Evolutionary conservation across 352 stramenopile genomes (phyloP), one percentile per base, ranked within the genome.

Genomic region (Phytopythium montanum): DNA sequence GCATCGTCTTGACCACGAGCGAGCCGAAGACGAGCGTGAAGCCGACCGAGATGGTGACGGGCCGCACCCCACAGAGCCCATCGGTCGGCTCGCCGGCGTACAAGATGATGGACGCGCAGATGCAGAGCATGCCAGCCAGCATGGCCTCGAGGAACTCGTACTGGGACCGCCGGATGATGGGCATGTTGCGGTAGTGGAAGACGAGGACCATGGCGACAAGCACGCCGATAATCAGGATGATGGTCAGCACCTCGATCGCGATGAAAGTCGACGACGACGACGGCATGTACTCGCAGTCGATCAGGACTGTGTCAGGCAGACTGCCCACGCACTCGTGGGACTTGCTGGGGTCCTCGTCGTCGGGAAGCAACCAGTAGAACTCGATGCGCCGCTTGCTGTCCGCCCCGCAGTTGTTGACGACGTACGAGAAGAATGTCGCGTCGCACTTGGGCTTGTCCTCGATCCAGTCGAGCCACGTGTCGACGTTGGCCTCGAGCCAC

Each of bases 1-100:
- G 72, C 58, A 84, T 69, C 8, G 74, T 81, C 41, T 90, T 86
- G 26, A 79, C 67, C 4, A 80, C 56, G 16, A 78, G 59, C 7
- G 62, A 73, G 16, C 74, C 76, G 48, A 88, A 88, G 31, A 82
- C 68, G 0, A 78, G 18, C n/a, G 79, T 85, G 60, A 83, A 88
- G 0, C 62, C 67, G 25, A 65, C 54, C 1, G 74, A 86, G 3
- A 79, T 41, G 0, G 73, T 21, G 1, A 66, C 45, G 21, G 79
- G 70, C 2, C 74, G 72, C 8, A 65, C 53, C 18, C 36, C 63
- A 48, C 79, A 92, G 1, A 79, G 49, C 8, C 51, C 29, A 0
- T 53, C n/a, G 0, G 69, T 83, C 0, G 82, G 82, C 14, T 58
- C 34, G 0, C 79, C 82, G 19, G 67, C 76, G 36, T 85, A 87